Percentiles rank a stretch among this genome's conserved stretches.
These are phyloP conservation scores for Trametes cinnabarina DNA, from an alignment of 768 basidiomycete genomes.

Conservation along the genomic window DNA sequence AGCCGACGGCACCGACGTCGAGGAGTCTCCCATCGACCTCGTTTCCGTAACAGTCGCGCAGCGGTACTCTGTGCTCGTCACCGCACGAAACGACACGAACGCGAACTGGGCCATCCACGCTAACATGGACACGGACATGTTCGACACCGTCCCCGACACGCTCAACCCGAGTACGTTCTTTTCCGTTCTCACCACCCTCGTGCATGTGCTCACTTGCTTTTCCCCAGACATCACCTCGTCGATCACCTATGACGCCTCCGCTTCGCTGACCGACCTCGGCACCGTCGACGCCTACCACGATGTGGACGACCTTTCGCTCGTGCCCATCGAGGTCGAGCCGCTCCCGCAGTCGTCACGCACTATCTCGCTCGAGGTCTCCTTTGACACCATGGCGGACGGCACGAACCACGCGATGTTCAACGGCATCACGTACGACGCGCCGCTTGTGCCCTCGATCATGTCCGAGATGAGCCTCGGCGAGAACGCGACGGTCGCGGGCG, in stretches of 20 bases:
- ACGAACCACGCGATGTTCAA: constrained; percentile 81
- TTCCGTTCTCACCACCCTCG: not conserved
- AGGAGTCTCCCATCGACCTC: constrained; percentile 69
- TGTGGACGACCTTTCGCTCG: constrained; percentile 65
- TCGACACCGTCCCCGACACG: constrained; percentile 71
- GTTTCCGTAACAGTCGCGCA: constrained; percentile 83
- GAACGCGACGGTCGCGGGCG: constrained; percentile 60
- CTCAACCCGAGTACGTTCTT: constrained; percentile 67
- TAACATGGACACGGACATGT: constrained; percentile 90
- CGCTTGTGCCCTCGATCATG: constrained; percentile 74
- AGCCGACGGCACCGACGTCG: constrained; percentile 79
- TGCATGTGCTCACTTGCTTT: not conserved
- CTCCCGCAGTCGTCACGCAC: constrained; percentile 53
- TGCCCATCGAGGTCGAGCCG: constrained; percentile 55
- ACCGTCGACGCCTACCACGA: constrained; percentile 55
- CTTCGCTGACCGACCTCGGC: constrained; percentile 51
- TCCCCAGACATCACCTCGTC: constrained; percentile 74
- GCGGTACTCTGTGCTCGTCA: constrained; percentile 90
- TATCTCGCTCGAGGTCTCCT: constrained; percentile 68
- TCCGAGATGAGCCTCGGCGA: constrained; percentile 73
- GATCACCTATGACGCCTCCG: constrained; percentile 65
- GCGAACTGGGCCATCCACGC: constrained; percentile 89
- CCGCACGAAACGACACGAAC: constrained; percentile 77
- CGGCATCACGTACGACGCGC: constrained; percentile 62
- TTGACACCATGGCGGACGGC: constrained; percentile 85